Base-by-base conservation (phyloP, 2,329 filamentous ascomycete species). In the Penicillium thymicola region DNA sequence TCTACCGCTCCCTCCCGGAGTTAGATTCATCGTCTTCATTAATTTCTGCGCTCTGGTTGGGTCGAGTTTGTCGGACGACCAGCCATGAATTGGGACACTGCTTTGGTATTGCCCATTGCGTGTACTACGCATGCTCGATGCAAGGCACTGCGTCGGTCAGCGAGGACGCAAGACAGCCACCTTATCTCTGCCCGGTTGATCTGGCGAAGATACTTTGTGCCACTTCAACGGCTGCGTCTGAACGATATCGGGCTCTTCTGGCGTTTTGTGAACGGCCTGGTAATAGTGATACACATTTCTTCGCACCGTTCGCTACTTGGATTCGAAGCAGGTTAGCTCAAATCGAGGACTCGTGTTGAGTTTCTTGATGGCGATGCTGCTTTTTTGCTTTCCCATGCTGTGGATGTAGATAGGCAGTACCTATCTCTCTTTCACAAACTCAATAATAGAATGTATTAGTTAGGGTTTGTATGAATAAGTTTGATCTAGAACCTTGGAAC, bases 71-170 rank as follows among this genome's bases (percentile, higher is more conserved):
- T 51, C 81, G 80, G 48, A 88, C 86, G 0, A 81, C 81, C 1
- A 79, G 79, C 2, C 87, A 89, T 65, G 87, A 90, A 65, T 70
- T 89, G 0, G 84, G 85, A 0, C 87, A 89, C 67, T 89, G 86
- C 65, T 80, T 90, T 37, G 84, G 82, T 0, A 76, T 90, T 14
- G 86, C 71, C 8, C 87, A 90, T 66, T 90, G 87, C 65, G 73
- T 81, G 21, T 72, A 70, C 36, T 70, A 72, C 48, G 70, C 71
- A 1, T 72, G 71, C 45, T 55, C 60, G 5, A 72, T 74, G 70
- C 71, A 74, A 44, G 67, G 70, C 21, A 71, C 59, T 13, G 62
- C 63, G 8, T 69, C 66, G 8, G 58, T 74, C 3, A 38, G 59
- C 9, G 71, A 73, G 57, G 71, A 74, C 55, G 59, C 60, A 9